phyloP scores from a whole-genome alignment of 306 rosid genomes.

The Malus sylvestris region DNA sequence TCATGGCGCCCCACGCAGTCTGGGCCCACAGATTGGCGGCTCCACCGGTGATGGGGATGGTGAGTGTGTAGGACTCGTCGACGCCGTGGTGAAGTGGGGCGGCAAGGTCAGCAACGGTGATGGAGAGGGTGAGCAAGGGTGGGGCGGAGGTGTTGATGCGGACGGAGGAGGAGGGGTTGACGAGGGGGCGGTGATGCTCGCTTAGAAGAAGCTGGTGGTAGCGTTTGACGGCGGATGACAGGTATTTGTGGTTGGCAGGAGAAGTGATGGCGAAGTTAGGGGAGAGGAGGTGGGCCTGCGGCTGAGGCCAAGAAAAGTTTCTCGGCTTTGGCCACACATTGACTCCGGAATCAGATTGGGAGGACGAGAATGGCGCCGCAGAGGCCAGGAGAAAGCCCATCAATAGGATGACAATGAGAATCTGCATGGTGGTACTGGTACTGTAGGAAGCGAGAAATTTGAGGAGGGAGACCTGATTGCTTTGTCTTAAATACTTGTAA shows the following conservation, averaged over 20 bases:
- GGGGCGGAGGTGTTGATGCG: constrained; percentile 26
- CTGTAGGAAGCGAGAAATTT: not conserved
- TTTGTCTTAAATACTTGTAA: too few species aligned
- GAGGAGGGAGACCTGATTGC: too few species aligned
- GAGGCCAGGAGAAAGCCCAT: not conserved
- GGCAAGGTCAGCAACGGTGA: constrained; percentile 27
- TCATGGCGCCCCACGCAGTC: constrained; percentile 75
- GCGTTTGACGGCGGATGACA: constrained; percentile 50
- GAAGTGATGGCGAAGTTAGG: constrained; percentile 50
- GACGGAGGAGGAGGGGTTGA: constrained; percentile 18
- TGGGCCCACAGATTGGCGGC: constrained; percentile 29
- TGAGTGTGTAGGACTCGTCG: constrained; percentile 66
- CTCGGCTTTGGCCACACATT: constrained; percentile 78
- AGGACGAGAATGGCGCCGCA: not conserved
- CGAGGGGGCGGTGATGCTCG: constrained; percentile 57
- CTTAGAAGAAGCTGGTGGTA: constrained; percentile 40
- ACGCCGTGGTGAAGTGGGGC: constrained; percentile 49
- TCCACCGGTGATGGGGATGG: constrained; percentile 24
- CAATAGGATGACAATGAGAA: not conserved
- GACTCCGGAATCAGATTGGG: constrained; percentile 10
- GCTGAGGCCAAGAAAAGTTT: constrained; percentile 53
- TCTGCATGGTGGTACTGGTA: not conserved
- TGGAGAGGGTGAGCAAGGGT: constrained; percentile 32
- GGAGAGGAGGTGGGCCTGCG: constrained; percentile 44
- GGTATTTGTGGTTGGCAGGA: constrained; percentile 29